Evolutionary conservation across 108 stramenopile genomes (phyloP), one percentile per base, ranked within the genome.

Genomic region (Cyclotella cryptica): DNA sequence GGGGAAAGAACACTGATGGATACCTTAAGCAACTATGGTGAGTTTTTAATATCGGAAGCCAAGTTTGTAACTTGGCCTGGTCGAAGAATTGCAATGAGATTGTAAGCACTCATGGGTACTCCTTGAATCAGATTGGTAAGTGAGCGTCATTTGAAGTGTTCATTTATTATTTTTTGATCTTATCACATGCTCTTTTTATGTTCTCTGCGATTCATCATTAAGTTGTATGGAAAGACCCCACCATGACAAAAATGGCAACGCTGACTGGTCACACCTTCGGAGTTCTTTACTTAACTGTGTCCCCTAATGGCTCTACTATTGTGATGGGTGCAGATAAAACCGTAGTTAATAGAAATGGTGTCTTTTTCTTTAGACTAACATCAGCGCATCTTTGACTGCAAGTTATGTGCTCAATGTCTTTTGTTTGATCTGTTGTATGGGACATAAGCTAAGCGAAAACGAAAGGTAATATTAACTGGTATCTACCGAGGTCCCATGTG

Each of bases 291-390:
- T 72, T 99, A 63, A 96, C 98, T 58, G 89, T 98, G 69, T 95
- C 86, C 7, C 99, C 99, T 2, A 98, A 99, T 77, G 98, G 97
- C 45, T 94, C 92, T 51, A 98, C 97, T 1, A 96, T 98, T 66
- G 98, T 98, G 22, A 99, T 98, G 0, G 99, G 99, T 29, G 99
- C 99, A 22, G 99, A n/a, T n/a, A n/a, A n/a, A n/a, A n/a, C n/a
- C n/a, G n/a, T n/a, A n/a, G 93, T 24, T 96, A 90, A 52, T 53
- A 9, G 26, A 19, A 19, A 19, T 8, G n/a, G n/a, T n/a, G n/a
- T 3, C 19, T 51, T 17, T 8, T 51, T 19, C n/a, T 17, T 17
- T 51, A 19, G 49, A 19, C 49, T 51, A 3, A 19, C 3, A 19
- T 8, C 49, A 51, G 49, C n/a, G n/a, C n/a, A n/a, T n/a, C n/a